Percentiles rank a stretch among this genome's conserved stretches.
phyloP scores from a whole-genome alignment of 1,139 yeast species.

The Hemisphaericaspora xylanilytica region DNA sequence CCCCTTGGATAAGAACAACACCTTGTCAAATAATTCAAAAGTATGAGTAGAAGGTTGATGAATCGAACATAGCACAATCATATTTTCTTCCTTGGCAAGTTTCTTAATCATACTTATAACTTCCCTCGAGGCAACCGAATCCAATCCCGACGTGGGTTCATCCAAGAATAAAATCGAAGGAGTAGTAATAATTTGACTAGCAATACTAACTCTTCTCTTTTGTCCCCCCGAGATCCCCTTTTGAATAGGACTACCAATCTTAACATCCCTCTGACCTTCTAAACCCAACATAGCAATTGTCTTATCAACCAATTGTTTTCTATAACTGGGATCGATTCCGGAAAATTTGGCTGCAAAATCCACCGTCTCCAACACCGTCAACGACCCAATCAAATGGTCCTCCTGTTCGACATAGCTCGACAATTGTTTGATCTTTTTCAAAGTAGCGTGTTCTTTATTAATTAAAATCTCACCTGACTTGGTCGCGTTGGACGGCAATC shows the following conservation, averaged over 20 bases:
- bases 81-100: constrained; percentile 24
- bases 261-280: constrained; percentile 16
- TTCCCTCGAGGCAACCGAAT: constrained; percentile 43
- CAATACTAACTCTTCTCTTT: constrained; percentile 26
- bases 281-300: constrained; percentile 21
- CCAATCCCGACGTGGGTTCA: constrained; percentile 89
- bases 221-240: constrained; percentile 26
- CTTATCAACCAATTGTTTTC: constrained; percentile 18
- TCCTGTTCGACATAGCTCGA: constrained; percentile 28
- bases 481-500: constrained; percentile 10
- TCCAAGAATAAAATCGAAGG: constrained; percentile 57
- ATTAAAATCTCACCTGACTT: constrained; percentile 14
- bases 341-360: constrained; percentile 22
- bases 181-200: constrained; percentile 24
- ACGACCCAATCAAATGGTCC: constrained; percentile 23
- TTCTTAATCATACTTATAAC: constrained; percentile 23
- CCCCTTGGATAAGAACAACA: constrained; percentile 29
- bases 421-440: constrained; percentile 13
- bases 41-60: constrained; percentile 38
- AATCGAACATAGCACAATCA: constrained; percentile 32
- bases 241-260: constrained; percentile 23
- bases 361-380: constrained; percentile 25
- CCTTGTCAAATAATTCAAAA: constrained; percentile 30
- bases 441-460: constrained; percentile 10
- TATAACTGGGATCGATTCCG: constrained; percentile 9